phyloP scores from a whole-genome alignment of 129 eudicot genomes.

The Flaveria bidentis region DNA sequence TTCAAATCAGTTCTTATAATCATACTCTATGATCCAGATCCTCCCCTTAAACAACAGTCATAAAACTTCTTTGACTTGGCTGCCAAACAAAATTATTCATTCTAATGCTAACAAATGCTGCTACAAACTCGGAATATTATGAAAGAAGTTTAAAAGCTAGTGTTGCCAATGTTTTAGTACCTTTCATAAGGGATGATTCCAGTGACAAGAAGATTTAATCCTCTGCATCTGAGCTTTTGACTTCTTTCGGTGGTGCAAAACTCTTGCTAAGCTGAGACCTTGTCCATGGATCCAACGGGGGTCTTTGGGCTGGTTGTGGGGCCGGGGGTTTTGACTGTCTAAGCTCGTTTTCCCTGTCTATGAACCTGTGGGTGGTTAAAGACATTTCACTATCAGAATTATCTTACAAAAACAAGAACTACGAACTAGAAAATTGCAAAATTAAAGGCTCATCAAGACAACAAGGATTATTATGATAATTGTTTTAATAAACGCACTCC shows the following conservation, averaged over 20 bases:
- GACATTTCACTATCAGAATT: background rate
- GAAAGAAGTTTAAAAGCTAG: background rate
- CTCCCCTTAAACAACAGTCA: slow-evolving; percentile 1
- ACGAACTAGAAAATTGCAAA: background rate
- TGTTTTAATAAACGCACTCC: too few relatives aligned
- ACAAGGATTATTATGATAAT: background rate
- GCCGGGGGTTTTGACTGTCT: slow-evolving; percentile 85
- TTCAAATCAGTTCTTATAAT: slow-evolving; percentile 19
- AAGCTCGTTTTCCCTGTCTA: slow-evolving; percentile 94
- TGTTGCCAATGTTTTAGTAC: slow-evolving; percentile 8
- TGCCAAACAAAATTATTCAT: slow-evolving; percentile 20
- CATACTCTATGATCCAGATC: slow-evolving; percentile 11
- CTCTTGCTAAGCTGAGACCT: slow-evolving; percentile 82
- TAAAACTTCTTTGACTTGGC: background rate
- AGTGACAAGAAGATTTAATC: slow-evolving; percentile 25
- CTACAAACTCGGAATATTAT: slow-evolving; percentile 15
- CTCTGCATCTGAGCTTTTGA: slow-evolving; percentile 55
- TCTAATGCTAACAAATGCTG: slow-evolving; percentile 5
- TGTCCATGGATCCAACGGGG: slow-evolving; percentile 91
- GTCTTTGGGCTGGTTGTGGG: slow-evolving; percentile 78
- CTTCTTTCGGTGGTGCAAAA: slow-evolving; percentile 90
- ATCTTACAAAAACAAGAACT: background rate
- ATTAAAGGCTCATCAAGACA: background rate
- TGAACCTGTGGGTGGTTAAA: slow-evolving; percentile 54
- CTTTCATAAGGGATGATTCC: slow-evolving; percentile 19